Evolutionary conservation across 2,329 filamentous ascomycete genomes (phyloP).

Genomic region (Lachnellula willkommii): DNA sequence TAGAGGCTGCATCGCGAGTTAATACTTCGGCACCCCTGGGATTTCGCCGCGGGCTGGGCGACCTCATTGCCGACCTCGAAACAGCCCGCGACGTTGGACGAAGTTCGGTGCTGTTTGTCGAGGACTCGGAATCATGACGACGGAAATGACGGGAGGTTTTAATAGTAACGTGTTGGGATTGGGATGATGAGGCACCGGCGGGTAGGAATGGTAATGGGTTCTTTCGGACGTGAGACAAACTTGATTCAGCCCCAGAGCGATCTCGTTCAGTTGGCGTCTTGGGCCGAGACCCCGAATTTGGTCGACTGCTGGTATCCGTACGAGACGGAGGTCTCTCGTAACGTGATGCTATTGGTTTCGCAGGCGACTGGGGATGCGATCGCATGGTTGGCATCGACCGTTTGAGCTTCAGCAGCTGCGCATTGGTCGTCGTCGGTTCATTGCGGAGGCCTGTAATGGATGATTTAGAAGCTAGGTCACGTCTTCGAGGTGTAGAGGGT

Average conservation of each 20-base stretch:
- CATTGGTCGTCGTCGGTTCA: constrained; percentile 60
- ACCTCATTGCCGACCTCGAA: constrained; percentile 52
- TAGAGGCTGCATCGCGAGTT: constrained; percentile 45
- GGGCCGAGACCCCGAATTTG: constrained; percentile 51
- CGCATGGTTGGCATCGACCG: constrained; percentile 58
- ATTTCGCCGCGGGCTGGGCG: constrained; percentile 49
- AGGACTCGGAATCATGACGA: constrained; percentile 76
- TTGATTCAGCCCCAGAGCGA: constrained; percentile 45
- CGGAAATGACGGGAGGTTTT: constrained; percentile 68
- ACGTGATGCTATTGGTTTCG: constrained; percentile 43
- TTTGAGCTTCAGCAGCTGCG: constrained; percentile 61
- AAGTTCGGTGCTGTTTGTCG: constrained; percentile 51
- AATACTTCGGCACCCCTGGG: constrained; percentile 39
- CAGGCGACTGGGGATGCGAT: constrained; percentile 43
- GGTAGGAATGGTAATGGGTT: constrained; percentile 71
- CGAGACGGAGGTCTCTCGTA: constrained; percentile 57
- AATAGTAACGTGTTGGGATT: constrained; percentile 71
- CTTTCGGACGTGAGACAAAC: constrained; percentile 50
- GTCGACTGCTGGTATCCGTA: constrained; percentile 43
- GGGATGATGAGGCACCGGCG: constrained; percentile 64
- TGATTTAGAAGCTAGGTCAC: constrained; percentile 51
- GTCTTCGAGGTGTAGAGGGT: constrained; percentile 55
- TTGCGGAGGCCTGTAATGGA: constrained; percentile 50
- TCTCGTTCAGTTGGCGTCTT: constrained; percentile 64
- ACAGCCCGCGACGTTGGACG: constrained; percentile 53